These are phyloP conservation scores for Peronospora destructor DNA, from an alignment of 352 stramenopile species.

Conservation along the genomic window DNA sequence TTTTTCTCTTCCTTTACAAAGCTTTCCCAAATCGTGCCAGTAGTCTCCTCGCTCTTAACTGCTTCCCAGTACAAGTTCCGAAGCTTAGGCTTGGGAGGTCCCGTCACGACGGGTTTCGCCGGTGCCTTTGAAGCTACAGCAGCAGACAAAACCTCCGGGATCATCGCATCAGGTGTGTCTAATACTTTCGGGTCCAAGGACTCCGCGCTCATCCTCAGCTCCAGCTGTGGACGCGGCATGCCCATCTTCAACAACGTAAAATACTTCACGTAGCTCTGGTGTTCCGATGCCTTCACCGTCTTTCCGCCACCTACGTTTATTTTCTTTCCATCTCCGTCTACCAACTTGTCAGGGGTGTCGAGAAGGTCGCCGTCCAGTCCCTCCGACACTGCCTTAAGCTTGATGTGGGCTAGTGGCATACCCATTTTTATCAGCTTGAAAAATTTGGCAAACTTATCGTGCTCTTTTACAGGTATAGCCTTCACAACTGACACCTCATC, in stretches of 20 bases:
- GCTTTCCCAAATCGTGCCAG: conserved; percentile 72
- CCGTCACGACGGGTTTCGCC: conserved; percentile 32
- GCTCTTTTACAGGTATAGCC: conserved; percentile 41
- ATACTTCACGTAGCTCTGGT: conserved; percentile 90
- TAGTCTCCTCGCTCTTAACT: conserved; percentile 48
- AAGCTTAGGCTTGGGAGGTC: conserved; percentile 71
- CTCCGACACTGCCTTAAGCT: conserved; percentile 81
- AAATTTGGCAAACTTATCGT: conserved; percentile 84
- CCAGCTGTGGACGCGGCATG: conserved; percentile 87
- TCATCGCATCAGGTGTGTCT: conserved; percentile 73
- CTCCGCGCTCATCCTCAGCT: conserved; percentile 90
- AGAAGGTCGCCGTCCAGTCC: conserved; percentile 50
- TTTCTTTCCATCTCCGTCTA: conserved; percentile 48
- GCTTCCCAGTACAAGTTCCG: conserved; percentile 81
- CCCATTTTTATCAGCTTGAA: conserved; percentile 91
- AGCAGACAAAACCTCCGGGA: conserved; percentile 37
- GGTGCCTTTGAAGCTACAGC: conserved; percentile 13
- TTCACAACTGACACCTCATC: conserved; percentile 12
- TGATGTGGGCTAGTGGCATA: conserved; percentile 80
- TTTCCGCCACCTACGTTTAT: conserved; percentile 24
- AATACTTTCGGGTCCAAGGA: conserved; percentile 86
- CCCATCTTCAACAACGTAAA: conserved; percentile 95
- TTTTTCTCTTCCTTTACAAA: conserved; percentile 34
- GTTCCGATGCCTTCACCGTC: conserved; percentile 57
- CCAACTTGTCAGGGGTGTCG: conserved; percentile 52